Evolutionary conservation across 2,329 filamentous ascomycete genomes (phyloP).

Genomic region (Cytospora schulzeri): DNA sequence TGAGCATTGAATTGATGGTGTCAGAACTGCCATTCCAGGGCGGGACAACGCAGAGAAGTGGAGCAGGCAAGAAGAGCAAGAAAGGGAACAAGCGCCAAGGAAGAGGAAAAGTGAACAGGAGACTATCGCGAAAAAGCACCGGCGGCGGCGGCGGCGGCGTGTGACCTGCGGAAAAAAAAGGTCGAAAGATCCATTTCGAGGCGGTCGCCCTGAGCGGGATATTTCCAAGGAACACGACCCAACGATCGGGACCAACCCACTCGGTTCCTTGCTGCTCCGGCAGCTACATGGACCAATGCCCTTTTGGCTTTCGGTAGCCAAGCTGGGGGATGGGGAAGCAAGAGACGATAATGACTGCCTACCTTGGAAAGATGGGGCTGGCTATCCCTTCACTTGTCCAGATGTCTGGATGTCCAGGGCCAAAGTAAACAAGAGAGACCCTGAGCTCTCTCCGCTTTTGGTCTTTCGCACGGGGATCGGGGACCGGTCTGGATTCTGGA

Average conservation of each 20-base stretch:
- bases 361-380: conserved; percentile 1
- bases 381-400: neutral
- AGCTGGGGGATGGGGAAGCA: neutral
- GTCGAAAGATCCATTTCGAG: conserved; percentile 14
- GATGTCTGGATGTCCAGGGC: conserved; percentile 4
- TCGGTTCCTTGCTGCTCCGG: neutral
- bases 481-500: neutral
- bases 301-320: conserved; percentile 5
- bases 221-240: conserved; percentile 14
- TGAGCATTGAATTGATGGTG: conserved; percentile 12
- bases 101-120: conserved; percentile 14
- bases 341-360: conserved; percentile 3
- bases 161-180: conserved; percentile 17
- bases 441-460: conserved; percentile 4
- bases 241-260: conserved; percentile 13
- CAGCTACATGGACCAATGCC: neutral
- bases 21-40: conserved; percentile 8
- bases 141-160: conserved; percentile 17
- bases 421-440: conserved; percentile 7
- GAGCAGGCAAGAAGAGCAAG: conserved; percentile 15
- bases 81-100: conserved; percentile 2
- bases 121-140: conserved; percentile 22
- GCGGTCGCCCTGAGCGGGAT: conserved; percentile 12
- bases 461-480: conserved; percentile 5
- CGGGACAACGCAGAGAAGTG: conserved; percentile 13